Evolutionary conservation across 192 early-diverging fungal genomes (phyloP), one percentile per base, ranked within the genome.

Genomic region (Mortierella hygrophila): DNA sequence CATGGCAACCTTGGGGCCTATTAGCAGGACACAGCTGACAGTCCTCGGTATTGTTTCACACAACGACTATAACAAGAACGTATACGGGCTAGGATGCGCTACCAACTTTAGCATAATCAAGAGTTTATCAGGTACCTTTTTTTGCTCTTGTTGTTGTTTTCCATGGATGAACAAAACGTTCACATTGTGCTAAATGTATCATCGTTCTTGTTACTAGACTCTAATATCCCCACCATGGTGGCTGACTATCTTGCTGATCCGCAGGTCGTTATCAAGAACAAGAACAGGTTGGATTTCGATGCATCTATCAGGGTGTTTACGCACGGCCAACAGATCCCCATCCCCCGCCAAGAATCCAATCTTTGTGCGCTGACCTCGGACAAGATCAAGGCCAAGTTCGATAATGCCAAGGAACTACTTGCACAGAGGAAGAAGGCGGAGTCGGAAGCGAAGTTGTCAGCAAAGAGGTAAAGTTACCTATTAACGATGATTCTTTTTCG

Each of bases 41-140:
- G 75, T 35, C 23, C 42, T 76, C 7, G 75, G 75, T 1, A 40
- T 76, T 16, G 75, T 76, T 6, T 75, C 73, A 16, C 35, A 35
- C 35, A 35, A 1, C 35, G 35, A 35, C 35, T 75, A 75, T 32
- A 65, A 76, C 47, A 23, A 23, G 4, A 76, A 76, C n/a, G 11
- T 76, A 7, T 32, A 57, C 49, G 52, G 72, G 6, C 57, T 75
- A 2, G 74, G 74, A 44, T 41, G 29, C 11, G 55, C 35, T 15
- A 65, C 74, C 54, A 54, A 75, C 55, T 65, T 75, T 65, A 75
- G 40, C 18, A 63, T 74, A 6, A 54, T 74, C 52, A 55, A 49
- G 49, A 26, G 42, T 11, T 54, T 55, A 26, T 44, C 38, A 52
- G 44, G 70, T 44, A 72, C 32, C 20, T 35, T 18, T 47, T 47